Base-by-base conservation (phyloP, 1,284 basidiomycete species). In the Cryptococcus depauperatus region DNA sequence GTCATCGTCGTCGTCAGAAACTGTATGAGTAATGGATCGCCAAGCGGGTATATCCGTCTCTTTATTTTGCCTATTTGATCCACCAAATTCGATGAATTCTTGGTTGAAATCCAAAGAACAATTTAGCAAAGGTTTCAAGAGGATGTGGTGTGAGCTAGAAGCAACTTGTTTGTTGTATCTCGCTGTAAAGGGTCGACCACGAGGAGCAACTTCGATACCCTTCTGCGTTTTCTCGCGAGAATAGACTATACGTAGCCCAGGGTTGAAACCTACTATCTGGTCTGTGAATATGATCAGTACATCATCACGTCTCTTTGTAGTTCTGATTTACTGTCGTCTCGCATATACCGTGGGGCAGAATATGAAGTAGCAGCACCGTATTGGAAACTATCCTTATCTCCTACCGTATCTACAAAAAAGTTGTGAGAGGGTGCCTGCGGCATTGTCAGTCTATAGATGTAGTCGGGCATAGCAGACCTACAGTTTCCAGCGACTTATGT, bases 161-260 rank as follows among this genome's bases (percentile, higher is more conserved):
- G 37, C 14, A 50, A 33, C 18, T 39, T 35, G 22, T 43, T 48
- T 37, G 29, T 51, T 50, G 41, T 59, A 59, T n/a, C n/a, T n/a
- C n/a, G n/a, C n/a, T n/a, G n/a, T n/a, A n/a, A 57, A 62, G 40
- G 56, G 57, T 5, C 52, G 54, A 10, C 63, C 63, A 19, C 50
- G 33, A 2, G 58, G 57, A 0, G 61, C 60, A 6, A 66, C 34
- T 30, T 66, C 61, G 5, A 65, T 26, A 4, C 62, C 62, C 25
- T 55, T 57, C 16, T 64, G 48, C 0, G 56, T 57, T 11, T 56
- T 43, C 11, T 64, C 61, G 13, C 51, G 38, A 1, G 51, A 50
- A 21, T 51, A 45, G 8, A 63, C 54, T 1, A 62, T 49, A 0
- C 62, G 53, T 10, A 64, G 39, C 6, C 59, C 56, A 0, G 45